Conservation (phyloP, 1,284 basidiomycete genomes). For the Apiotrichum sp. region DNA sequence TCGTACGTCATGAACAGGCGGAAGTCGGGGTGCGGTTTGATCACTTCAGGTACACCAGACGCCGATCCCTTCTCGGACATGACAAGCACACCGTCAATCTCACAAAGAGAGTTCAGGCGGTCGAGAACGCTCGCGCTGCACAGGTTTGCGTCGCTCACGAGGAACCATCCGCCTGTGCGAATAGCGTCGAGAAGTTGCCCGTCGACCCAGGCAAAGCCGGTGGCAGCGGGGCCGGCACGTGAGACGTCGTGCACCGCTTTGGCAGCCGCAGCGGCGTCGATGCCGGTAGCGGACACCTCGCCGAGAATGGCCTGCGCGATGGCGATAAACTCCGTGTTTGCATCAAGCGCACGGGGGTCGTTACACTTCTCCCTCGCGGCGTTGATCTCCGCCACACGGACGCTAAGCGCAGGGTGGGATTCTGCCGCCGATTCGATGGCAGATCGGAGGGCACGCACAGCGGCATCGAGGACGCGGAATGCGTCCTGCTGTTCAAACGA, state of each 20-base stretch:
- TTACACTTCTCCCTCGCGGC: slow-evolving; percentile 19
- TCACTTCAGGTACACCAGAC: slow-evolving; percentile 58
- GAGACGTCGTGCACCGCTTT: slow-evolving; percentile 11
- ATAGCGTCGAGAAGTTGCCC: slow-evolving; percentile 87
- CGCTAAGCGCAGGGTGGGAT: slow-evolving; percentile 10
- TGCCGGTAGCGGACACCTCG: slow-evolving; percentile 16
- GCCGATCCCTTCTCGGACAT: slow-evolving; percentile 87
- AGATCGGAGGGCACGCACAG: slow-evolving; percentile 7
- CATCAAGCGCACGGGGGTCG: slow-evolving; percentile 13
- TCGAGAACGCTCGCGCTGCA: slow-evolving; percentile 95
- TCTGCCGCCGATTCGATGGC: slow-evolving; percentile 22
- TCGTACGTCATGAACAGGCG: slow-evolving; percentile 93
- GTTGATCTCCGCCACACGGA: slow-evolving; percentile 12
- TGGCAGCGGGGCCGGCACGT: slow-evolving; percentile 46
- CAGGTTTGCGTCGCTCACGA: slow-evolving; percentile 89
- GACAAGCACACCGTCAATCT: slow-evolving; percentile 70
- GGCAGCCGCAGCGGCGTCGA: slow-evolving; percentile 28
- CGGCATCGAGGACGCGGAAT: slow-evolving; percentile 20
- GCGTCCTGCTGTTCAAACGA: slow-evolving; percentile 86
- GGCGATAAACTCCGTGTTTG: slow-evolving; percentile 11
- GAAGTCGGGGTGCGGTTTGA: slow-evolving; percentile 82
- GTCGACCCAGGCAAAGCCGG: slow-evolving; percentile 88
- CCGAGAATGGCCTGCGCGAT: slow-evolving; percentile 8
- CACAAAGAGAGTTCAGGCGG: slow-evolving; percentile 93
- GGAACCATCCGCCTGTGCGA: slow-evolving; percentile 79